These are phyloP conservation scores for Marasmius tenuissimus DNA, from an alignment of 1,284 basidiomycete genomes.

Conservation along the genomic window DNA sequence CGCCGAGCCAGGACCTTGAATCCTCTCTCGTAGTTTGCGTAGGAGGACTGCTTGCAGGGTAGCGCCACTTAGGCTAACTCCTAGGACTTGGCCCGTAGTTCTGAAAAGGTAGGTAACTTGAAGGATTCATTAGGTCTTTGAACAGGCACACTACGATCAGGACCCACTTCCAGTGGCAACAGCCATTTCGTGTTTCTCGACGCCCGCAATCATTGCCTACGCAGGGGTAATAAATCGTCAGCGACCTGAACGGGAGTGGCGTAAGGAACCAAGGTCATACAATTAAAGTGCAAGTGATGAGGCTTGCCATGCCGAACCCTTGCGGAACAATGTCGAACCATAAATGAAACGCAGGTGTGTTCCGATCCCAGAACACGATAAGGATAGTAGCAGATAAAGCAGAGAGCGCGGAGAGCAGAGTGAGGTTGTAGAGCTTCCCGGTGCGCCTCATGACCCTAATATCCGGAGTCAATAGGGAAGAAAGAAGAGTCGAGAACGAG, in stretches of 20 bases:
- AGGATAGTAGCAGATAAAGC: constrained; percentile 56
- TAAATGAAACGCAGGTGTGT: constrained; percentile 62
- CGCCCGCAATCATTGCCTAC: constrained; percentile 85
- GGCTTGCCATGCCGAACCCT: constrained; percentile 80
- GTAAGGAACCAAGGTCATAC: constrained; percentile 40
- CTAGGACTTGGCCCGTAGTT: constrained; percentile 89
- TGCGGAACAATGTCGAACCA: constrained; percentile 80
- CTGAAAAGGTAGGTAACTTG: constrained; percentile 88
- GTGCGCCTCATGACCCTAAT: constrained; percentile 79
- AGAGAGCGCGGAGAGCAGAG: constrained; percentile 55
- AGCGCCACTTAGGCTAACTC: constrained; percentile 82
- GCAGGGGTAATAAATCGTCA: constrained; percentile 6
- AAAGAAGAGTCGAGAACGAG: background rate
- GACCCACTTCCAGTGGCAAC: constrained; percentile 85
- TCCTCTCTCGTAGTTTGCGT: constrained; percentile 64
- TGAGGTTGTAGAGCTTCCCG: constrained; percentile 78
- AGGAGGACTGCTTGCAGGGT: constrained; percentile 77
- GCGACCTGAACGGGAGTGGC: constrained; percentile 1
- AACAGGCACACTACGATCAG: constrained; percentile 9
- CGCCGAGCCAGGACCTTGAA: constrained; percentile 71
- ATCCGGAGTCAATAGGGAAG: constrained; percentile 4
- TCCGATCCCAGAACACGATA: constrained; percentile 61
- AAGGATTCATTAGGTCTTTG: constrained; percentile 3
- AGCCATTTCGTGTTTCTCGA: constrained; percentile 80
- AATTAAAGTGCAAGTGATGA: constrained; percentile 83